These are phyloP conservation scores for Torulaspora microellipsoides DNA, from an alignment of 805 yeast species.

Conservation along the genomic window DNA sequence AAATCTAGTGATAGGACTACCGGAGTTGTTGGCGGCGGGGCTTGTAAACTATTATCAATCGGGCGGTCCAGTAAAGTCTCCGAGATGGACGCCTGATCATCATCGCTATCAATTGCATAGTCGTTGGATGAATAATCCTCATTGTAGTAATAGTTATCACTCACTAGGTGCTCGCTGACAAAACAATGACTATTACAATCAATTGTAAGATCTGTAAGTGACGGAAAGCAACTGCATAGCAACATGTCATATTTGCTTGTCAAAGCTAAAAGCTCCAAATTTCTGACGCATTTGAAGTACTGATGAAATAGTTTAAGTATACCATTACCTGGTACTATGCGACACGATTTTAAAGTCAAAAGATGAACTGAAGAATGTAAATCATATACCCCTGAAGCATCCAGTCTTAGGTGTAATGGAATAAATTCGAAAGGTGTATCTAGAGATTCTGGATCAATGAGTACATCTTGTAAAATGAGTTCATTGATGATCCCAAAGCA, in stretches of 20 bases:
- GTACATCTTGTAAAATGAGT: conserved; percentile 43
- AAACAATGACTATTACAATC: conserved; percentile 50
- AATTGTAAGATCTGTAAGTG: conserved; percentile 38
- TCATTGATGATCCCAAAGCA: conserved; percentile 44
- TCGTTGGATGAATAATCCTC: conserved; percentile 7
- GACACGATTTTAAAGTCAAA: conserved; percentile 34
- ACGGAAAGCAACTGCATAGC: conserved; percentile 43
- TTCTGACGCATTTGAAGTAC: conserved; percentile 40
- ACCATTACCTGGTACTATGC: conserved; percentile 36
- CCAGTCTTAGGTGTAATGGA: conserved; percentile 26
- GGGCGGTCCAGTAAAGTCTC: conserved; percentile 29
- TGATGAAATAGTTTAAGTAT: conserved; percentile 34
- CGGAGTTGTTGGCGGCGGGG: conserved; percentile 35
- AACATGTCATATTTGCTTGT: conserved; percentile 45
- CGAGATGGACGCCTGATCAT: conserved; percentile 18
- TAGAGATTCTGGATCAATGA: conserved; percentile 42
- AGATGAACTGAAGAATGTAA: conserved; percentile 37
- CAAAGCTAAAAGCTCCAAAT: conserved; percentile 38
- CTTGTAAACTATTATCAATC: conserved; percentile 15
- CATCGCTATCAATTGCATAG: conserved; percentile 6
- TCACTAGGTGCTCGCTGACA: conserved; percentile 19
- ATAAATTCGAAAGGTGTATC: conserved; percentile 35
- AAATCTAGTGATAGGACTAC: conserved; percentile 25
- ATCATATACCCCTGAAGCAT: conserved; percentile 21
- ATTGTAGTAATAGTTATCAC: conserved; percentile 25